phyloP scores from a whole-genome alignment of 2,329 filamentous ascomycete species.

The Penicillium sp. region DNA sequence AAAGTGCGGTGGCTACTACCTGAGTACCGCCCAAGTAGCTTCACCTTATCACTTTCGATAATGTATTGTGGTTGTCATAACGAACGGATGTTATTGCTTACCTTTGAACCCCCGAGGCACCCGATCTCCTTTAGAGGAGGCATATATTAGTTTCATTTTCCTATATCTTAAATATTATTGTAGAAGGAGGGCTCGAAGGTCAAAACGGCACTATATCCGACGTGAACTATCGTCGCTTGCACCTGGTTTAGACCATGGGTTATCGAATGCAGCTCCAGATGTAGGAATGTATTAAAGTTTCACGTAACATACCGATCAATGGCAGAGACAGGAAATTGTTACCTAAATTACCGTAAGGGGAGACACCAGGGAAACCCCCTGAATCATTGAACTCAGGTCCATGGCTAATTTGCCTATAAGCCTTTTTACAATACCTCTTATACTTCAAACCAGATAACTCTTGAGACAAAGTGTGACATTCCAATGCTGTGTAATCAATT shows the following conservation, averaged over 20 bases:
- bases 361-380: neutral
- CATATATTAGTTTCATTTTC: too few relatives aligned
- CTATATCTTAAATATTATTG: too few relatives aligned
- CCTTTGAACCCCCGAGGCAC: neutral
- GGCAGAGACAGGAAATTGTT: neutral
- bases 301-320: neutral
- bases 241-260: too few relatives aligned
- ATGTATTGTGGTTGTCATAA: neutral
- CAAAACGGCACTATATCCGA: too few relatives aligned
- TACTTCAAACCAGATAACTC: too few relatives aligned
- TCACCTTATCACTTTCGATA: neutral
- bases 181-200: too few relatives aligned
- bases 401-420: neutral
- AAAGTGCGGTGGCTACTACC: conserved; percentile 7
- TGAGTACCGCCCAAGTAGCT: neutral
- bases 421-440: neutral
- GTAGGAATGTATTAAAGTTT: neutral
- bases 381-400: neutral
- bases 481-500: neutral
- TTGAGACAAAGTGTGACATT: too few relatives aligned
- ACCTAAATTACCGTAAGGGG: neutral
- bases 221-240: too few relatives aligned
- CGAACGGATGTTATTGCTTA: neutral
- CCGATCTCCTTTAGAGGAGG: too few relatives aligned
- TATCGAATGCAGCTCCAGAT: too few relatives aligned